Evolutionary conservation across 2,329 filamentous ascomycete species (phyloP).

Genomic region (Fusarium kyushuense): DNA sequence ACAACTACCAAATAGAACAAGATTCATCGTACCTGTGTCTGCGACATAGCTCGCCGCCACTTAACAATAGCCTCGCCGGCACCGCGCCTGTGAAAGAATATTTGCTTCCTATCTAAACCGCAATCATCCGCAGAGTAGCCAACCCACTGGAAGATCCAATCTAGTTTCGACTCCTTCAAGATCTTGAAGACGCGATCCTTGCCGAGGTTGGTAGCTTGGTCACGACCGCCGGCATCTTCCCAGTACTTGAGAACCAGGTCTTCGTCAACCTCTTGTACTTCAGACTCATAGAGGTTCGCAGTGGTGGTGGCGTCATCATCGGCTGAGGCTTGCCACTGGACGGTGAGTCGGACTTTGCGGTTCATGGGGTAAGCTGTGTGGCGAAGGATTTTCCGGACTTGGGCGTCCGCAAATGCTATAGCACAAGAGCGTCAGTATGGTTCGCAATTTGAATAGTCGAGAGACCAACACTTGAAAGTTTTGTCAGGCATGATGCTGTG

Average conservation of each 20-base stretch:
- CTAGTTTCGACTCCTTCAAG: accelerated
- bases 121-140: accelerated
- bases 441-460: too few species aligned
- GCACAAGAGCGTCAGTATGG: too few species aligned
- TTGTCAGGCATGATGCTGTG: too few species aligned
- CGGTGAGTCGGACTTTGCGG: too few species aligned
- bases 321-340: too few species aligned
- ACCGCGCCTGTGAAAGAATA: accelerated
- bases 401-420: too few species aligned
- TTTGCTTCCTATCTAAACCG: accelerated
- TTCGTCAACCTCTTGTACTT: background rate
- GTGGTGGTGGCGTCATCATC: background rate
- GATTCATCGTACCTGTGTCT: background rate
- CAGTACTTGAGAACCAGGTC: background rate
- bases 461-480: too few species aligned
- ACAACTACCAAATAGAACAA: background rate
- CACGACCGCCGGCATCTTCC: background rate
- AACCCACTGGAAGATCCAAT: background rate
- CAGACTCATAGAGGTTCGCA: background rate
- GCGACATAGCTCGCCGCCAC: background rate
- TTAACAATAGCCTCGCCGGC: background rate
- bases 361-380: too few species aligned
- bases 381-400: too few species aligned
- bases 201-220: background rate
- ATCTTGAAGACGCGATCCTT: background rate